Evolutionary conservation across 208 protist genomes (phyloP).

Genomic region (Spongospora subterranea): DNA sequence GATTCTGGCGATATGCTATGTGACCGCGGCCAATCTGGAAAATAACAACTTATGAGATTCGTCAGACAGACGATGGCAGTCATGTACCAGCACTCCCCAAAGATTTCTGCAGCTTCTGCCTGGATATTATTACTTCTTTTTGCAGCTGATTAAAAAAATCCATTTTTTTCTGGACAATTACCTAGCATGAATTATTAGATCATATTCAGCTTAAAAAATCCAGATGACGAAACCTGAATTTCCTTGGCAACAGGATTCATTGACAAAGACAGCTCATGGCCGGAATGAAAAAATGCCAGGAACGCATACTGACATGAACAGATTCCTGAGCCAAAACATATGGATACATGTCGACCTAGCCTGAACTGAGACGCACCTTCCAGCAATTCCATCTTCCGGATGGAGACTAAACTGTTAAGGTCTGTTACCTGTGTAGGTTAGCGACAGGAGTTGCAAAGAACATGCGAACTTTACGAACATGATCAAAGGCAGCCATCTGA

Average conservation of each 20-base stretch:
- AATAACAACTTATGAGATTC: neutral
- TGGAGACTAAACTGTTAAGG: constrained; percentile 4
- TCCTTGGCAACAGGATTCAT: constrained; percentile 43
- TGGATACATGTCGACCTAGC: neutral
- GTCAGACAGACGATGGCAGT: neutral
- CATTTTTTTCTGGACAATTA: neutral
- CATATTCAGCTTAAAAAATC: neutral
- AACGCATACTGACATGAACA: constrained; percentile 50
- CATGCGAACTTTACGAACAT: neutral
- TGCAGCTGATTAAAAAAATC: neutral
- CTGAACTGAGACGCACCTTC: neutral
- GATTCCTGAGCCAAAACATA: neutral
- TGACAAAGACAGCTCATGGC: constrained; percentile 49
- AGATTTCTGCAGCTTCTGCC: neutral
- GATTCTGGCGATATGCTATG: neutral
- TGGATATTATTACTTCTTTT: neutral
- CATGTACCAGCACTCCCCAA: neutral
- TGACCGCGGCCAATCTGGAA: neutral
- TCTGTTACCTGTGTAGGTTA: neutral
- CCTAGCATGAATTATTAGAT: neutral
- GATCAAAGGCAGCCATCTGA: constrained; percentile 37
- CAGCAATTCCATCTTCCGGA: constrained; percentile 25
- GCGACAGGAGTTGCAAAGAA: neutral
- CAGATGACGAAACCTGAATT: neutral
- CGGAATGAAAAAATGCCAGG: constrained; percentile 44